phyloP scores from a whole-genome alignment of 1,284 basidiomycete species.

The Lignosus rhinocerotis region DNA sequence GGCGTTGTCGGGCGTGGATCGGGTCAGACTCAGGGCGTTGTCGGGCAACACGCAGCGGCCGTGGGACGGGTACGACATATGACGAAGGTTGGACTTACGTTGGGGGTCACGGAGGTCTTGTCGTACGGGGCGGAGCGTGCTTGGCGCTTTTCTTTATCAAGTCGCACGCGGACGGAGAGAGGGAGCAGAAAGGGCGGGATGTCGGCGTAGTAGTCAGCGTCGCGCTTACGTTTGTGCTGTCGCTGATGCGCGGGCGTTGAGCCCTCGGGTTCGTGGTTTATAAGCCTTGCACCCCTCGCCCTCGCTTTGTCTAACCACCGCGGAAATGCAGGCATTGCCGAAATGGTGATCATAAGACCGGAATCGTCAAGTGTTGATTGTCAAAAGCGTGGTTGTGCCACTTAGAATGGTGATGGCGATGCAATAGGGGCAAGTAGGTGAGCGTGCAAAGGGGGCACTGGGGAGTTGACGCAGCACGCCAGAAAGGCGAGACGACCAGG shows the following conservation, averaged over 20 bases:
- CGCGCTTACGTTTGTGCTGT: background rate
- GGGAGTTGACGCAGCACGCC: background rate
- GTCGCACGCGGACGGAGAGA: conserved; percentile 17
- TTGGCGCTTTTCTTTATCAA: conserved; percentile 4
- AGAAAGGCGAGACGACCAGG: background rate
- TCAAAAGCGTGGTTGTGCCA: conserved; percentile 1
- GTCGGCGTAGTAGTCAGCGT: conserved; percentile 9
- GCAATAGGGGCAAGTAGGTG: background rate
- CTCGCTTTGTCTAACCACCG: conserved; percentile 19
- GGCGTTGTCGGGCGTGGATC: background rate
- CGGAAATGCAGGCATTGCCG: conserved; percentile 19
- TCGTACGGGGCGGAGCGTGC: conserved; percentile 8
- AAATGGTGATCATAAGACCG: background rate
- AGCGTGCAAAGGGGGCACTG: background rate
- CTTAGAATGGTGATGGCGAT: background rate
- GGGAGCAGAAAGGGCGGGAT: conserved; percentile 22
- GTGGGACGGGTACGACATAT: background rate
- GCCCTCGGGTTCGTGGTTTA: conserved; percentile 9
- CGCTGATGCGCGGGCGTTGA: background rate
- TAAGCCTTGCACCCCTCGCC: conserved; percentile 15
- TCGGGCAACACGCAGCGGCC: background rate
- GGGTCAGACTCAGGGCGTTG: background rate
- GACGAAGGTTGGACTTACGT: background rate
- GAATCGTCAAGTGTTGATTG: background rate
- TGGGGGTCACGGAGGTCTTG: conserved; percentile 1